phyloP scores from a whole-genome alignment of 208 protist species.

The Trypanosoma theileri region DNA sequence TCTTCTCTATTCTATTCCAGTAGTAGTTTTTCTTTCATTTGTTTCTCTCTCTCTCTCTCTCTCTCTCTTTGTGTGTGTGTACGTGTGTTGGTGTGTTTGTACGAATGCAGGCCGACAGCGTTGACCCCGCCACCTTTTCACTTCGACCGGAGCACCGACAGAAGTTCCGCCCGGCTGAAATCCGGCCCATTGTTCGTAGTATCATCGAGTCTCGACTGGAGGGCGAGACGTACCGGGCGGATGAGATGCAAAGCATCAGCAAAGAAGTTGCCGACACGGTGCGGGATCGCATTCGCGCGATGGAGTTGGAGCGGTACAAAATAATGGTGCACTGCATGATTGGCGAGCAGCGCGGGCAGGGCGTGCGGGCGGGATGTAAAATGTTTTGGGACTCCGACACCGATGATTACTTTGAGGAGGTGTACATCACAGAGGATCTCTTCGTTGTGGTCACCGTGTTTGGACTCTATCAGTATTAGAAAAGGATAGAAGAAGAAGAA shows the following conservation, averaged over 20 bases:
- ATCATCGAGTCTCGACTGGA: slow-evolving; percentile 81
- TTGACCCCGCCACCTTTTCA: slow-evolving; percentile 81
- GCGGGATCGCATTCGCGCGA: slow-evolving; percentile 75
- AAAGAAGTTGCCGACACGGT: slow-evolving; percentile 92
- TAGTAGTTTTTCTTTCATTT: slow-evolving; percentile 14
- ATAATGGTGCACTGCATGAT: slow-evolving; percentile 94
- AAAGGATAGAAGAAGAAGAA: background rate
- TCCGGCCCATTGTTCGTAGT: slow-evolving; percentile 75
- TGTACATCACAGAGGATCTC: slow-evolving; percentile 87
- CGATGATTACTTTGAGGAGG: slow-evolving; percentile 93
- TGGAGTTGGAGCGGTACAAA: slow-evolving; percentile 93
- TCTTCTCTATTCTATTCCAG: background rate
- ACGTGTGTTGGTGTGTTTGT: background rate
- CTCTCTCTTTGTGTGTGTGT: background rate
- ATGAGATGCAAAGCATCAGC: slow-evolving; percentile 90
- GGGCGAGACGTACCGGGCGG: slow-evolving; percentile 87
- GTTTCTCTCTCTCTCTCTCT: slow-evolving; percentile 3
- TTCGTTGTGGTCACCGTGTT: slow-evolving; percentile 93
- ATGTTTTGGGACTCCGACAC: slow-evolving; percentile 96
- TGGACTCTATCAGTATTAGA: slow-evolving; percentile 92
- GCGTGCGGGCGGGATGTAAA: slow-evolving; percentile 90
- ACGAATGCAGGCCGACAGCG: slow-evolving; percentile 56
- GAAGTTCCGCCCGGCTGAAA: slow-evolving; percentile 83
- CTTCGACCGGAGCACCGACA: slow-evolving; percentile 85
- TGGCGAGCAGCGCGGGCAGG: slow-evolving; percentile 91